These are phyloP conservation scores for Basipetospora sp. DNA, from an alignment of 2,329 filamentous ascomycete species.

Conservation along the genomic window DNA sequence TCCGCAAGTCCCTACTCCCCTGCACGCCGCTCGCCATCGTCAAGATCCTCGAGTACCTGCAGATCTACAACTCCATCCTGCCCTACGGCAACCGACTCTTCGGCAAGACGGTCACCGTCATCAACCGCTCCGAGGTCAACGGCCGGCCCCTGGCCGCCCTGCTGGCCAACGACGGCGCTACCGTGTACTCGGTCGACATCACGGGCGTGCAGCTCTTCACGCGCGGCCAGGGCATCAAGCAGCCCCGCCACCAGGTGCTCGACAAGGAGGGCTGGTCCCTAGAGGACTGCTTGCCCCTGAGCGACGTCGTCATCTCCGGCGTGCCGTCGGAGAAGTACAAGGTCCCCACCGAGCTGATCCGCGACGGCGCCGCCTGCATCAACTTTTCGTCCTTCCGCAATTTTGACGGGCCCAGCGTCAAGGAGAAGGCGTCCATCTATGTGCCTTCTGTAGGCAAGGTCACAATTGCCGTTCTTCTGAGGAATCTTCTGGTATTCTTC, in stretches of 20 bases:
- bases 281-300: constrained; percentile 68
- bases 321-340: constrained; percentile 83
- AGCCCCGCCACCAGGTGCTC: constrained; percentile 70
- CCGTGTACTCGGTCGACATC: constrained; percentile 87
- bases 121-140: constrained; percentile 92
- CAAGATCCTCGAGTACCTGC: constrained; percentile 90
- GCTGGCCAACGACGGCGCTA: constrained; percentile 88
- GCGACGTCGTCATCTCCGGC: constrained; percentile 87
- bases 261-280: constrained; percentile 69
- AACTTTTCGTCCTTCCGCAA: constrained; percentile 96
- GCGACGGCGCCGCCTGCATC: constrained; percentile 91
- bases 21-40: constrained; percentile 92
- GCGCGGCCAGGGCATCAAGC: constrained; percentile 72
- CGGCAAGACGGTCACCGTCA: constrained; percentile 86
- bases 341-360: constrained; percentile 67
- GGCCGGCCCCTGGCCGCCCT: constrained; percentile 83
- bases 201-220: constrained; percentile 87
- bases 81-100: constrained; percentile 86
- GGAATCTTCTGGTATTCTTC: constrained; percentile 66
- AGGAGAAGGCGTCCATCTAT: constrained; percentile 92
- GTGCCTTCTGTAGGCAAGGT: constrained; percentile 96
- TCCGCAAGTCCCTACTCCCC: constrained; percentile 80
- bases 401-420: constrained; percentile 70
- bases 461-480: constrained; percentile 78
- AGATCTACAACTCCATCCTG: constrained; percentile 91